phyloP scores from a whole-genome alignment of 73 alveolate genomes.

The Uronychia binucleata region DNA sequence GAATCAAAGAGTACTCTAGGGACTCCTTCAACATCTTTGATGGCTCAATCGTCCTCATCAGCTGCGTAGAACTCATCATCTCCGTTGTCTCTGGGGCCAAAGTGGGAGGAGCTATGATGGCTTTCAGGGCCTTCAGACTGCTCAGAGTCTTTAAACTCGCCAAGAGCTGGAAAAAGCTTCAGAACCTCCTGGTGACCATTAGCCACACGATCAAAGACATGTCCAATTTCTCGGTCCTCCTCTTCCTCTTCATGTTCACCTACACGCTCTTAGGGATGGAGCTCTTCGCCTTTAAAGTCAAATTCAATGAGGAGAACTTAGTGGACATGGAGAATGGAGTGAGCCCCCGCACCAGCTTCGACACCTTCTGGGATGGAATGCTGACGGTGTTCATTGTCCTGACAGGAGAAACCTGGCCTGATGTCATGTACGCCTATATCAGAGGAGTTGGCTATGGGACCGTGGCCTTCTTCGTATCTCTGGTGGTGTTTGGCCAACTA shows the following conservation, averaged over 20 bases:
- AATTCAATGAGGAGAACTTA: constrained; percentile 11
- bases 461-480: constrained; percentile 33
- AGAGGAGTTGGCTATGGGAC: constrained; percentile 21
- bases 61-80: constrained; percentile 13
- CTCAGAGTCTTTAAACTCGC: constrained; percentile 39
- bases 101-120: constrained; percentile 42
- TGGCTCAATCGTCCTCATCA: constrained; percentile 12
- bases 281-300: constrained; percentile 36
- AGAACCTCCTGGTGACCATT: constrained; percentile 26
- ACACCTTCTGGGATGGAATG: constrained; percentile 8
- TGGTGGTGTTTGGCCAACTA: constrained; percentile 38
- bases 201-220: constrained; percentile 39
- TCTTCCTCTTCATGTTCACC: constrained; percentile 20
- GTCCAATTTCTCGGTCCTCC: constrained; percentile 20
- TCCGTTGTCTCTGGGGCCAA: constrained; percentile 15
- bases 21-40: constrained; percentile 56
- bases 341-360: constrained; percentile 32
- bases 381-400: constrained; percentile 21
- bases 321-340: constrained; percentile 20
- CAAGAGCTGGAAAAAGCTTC: constrained; percentile 36
- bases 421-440: constrained; percentile 2
- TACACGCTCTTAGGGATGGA: constrained; percentile 46
- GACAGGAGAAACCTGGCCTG: constrained; percentile 24
- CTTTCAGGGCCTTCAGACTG: constrained; percentile 28
- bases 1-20: constrained; percentile 37